These are phyloP conservation scores for Aspergillus sp. DNA, from an alignment of 2,329 filamentous ascomycete species.

Conservation along the genomic window DNA sequence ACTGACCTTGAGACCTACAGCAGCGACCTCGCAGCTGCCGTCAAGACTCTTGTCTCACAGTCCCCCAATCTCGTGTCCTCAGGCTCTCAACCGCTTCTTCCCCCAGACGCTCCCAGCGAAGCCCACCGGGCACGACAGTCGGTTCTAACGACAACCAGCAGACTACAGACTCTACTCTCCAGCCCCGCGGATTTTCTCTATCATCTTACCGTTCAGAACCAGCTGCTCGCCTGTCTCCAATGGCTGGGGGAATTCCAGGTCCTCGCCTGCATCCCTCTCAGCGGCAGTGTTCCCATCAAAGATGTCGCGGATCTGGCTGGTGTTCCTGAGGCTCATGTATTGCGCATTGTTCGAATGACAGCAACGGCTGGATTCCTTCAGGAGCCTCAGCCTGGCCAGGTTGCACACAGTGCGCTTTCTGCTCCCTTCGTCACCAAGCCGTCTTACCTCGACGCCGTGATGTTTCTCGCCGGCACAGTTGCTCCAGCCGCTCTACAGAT, in stretches of 20 bases:
- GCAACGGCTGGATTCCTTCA: slow-evolving; percentile 37
- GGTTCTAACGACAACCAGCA: neutral
- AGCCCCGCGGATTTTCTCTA: slow-evolving; percentile 25
- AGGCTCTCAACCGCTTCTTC: neutral
- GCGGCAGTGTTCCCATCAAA: slow-evolving; percentile 33
- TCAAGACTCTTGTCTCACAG: slow-evolving; percentile 3
- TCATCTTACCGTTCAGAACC: slow-evolving; percentile 23
- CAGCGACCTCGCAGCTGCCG: neutral
- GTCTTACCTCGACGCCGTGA: slow-evolving; percentile 37
- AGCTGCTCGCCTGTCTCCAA: slow-evolving; percentile 41
- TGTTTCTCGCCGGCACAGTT: slow-evolving; percentile 40
- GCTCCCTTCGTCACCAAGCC: slow-evolving; percentile 37
- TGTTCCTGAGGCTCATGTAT: slow-evolving; percentile 40
- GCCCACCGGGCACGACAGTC: slow-evolving; percentile 4
- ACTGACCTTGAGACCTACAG: neutral
- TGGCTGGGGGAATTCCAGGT: slow-evolving; percentile 50
- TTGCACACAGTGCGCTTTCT: slow-evolving; percentile 44
- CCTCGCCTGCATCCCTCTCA: slow-evolving; percentile 46
- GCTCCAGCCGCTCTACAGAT: slow-evolving; percentile 39
- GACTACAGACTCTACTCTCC: neutral
- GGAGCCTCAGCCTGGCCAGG: slow-evolving; percentile 30
- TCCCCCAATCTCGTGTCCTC: neutral
- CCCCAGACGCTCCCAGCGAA: neutral
- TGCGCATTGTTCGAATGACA: slow-evolving; percentile 37
- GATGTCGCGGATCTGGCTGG: slow-evolving; percentile 45